Conservation (phyloP, 2,329 filamentous ascomycete genomes). For the Periglandula ipomoeae region DNA sequence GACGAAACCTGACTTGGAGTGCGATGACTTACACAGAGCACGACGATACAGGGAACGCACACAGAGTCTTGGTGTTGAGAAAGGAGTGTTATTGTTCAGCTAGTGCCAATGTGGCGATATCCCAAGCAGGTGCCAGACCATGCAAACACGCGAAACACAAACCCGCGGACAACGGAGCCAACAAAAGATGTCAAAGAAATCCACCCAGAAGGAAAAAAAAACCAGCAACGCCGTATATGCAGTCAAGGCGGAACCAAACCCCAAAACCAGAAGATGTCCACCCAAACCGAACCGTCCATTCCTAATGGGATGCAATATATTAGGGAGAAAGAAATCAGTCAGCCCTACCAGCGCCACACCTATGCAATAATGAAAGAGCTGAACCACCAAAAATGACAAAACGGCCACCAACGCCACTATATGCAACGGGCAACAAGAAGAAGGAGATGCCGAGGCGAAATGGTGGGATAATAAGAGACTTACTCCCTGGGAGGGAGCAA, state of each 20-base stretch:
- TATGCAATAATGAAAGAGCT: slow-evolving; percentile 1
- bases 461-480: background rate
- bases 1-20: background rate
- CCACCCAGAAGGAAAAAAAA: background rate
- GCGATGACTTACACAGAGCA: background rate
- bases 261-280: background rate
- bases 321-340: background rate
- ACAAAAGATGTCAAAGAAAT: background rate
- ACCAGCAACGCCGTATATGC: background rate
- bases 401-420: slow-evolving; percentile 4
- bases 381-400: background rate
- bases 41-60: background rate
- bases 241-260: background rate
- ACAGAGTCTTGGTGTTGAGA: background rate
- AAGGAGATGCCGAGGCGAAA: background rate
- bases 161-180: background rate
- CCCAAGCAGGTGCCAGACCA: slow-evolving; percentile 1
- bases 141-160: background rate
- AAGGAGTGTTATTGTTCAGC: slow-evolving; percentile 1
- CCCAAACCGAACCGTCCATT: background rate
- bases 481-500: slow-evolving; percentile 36
- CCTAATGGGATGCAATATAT: background rate
- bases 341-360: background rate
- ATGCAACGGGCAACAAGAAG: slow-evolving; percentile 7
- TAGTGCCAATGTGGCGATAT: background rate